Percentiles rank a stretch among this genome's conserved stretches.
Conservation (phyloP, 2,329 filamentous ascomycete genomes). For the Teratosphaeria nubilosa region DNA sequence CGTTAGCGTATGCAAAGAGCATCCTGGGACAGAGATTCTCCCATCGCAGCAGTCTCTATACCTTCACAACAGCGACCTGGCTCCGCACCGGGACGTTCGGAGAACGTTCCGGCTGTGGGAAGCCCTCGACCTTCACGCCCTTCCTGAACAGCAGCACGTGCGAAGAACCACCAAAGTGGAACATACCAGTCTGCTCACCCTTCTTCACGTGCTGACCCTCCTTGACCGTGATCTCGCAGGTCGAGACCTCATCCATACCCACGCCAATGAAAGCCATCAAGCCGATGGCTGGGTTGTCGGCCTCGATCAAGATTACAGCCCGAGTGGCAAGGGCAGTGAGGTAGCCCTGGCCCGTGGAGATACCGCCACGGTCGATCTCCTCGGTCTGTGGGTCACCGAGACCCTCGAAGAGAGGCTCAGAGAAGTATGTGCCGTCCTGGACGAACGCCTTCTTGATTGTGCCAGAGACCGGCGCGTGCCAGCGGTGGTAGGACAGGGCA, state of each 20-base stretch:
- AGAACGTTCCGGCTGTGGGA: slow-evolving; percentile 22
- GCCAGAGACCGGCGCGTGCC: slow-evolving; percentile 60
- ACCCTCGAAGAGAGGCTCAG: slow-evolving; percentile 47
- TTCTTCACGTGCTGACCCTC: slow-evolving; percentile 57
- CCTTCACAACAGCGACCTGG: slow-evolving; percentile 26
- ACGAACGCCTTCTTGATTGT: slow-evolving; percentile 49
- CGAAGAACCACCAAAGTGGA: slow-evolving; percentile 67
- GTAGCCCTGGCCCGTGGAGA: slow-evolving; percentile 49
- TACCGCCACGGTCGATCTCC: slow-evolving; percentile 35
- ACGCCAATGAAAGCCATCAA: slow-evolving; percentile 61
- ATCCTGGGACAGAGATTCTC: not conserved
- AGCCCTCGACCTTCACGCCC: slow-evolving; percentile 37
- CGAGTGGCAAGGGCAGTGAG: slow-evolving; percentile 58
- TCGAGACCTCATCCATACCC: slow-evolving; percentile 66
- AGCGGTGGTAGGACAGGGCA: slow-evolving; percentile 59
- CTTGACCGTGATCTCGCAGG: slow-evolving; percentile 59
- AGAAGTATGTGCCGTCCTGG: slow-evolving; percentile 57
- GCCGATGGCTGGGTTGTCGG: slow-evolving; percentile 56
- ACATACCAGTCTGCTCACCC: slow-evolving; percentile 66
- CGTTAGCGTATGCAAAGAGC: not conserved
- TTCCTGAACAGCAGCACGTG: slow-evolving; percentile 59
- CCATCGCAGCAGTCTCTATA: slow-evolving; percentile 1
- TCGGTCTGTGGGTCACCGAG: slow-evolving; percentile 26
- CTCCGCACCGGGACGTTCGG: slow-evolving; percentile 30
- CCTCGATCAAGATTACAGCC: slow-evolving; percentile 60